A percentile compares a stretch with the other conserved stretches of the same genome.
phyloP scores from a whole-genome alignment of 352 stramenopile species.

The Aphanomyces invadans region DNA sequence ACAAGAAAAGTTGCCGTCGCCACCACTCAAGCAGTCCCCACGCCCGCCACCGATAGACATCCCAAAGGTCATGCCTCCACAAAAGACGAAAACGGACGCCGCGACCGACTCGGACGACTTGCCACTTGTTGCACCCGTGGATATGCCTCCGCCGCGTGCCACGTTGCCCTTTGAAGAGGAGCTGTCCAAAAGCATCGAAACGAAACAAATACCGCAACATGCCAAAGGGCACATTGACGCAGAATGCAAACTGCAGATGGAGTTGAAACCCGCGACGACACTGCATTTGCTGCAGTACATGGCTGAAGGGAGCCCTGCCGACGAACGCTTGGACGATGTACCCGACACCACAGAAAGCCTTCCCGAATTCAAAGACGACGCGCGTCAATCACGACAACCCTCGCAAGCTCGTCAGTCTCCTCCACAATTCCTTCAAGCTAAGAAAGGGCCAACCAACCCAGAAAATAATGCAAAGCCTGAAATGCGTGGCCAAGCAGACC shows the following conservation, averaged over 20 bases:
- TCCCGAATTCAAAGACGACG: not conserved
- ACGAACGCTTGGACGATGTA: not conserved
- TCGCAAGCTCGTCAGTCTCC: too few species aligned
- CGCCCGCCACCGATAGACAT: not conserved
- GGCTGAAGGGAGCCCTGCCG: not conserved
- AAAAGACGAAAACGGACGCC: not conserved
- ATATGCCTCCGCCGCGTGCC: not conserved
- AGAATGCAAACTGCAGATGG: not conserved
- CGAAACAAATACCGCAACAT: not conserved
- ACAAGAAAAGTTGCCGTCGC: not conserved
- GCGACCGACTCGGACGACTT: slow-evolving; percentile 18
- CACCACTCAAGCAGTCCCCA: not conserved
- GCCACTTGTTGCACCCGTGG: not conserved
- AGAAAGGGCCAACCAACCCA: too few species aligned
- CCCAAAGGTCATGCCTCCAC: too few species aligned
- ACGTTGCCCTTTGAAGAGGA: not conserved
- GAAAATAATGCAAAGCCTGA: too few species aligned
- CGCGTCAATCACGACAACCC: too few species aligned
- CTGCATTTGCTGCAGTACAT: slow-evolving; percentile 21
- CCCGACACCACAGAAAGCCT: not conserved
- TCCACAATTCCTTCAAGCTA: too few species aligned
- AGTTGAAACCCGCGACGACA: not conserved
- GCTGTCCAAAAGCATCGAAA: not conserved
- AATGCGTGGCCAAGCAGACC: too few species aligned
- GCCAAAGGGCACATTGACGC: not conserved